These are phyloP conservation scores for Psilocybe cubensis DNA, from an alignment of 768 basidiomycete genomes.

Conservation along the genomic window DNA sequence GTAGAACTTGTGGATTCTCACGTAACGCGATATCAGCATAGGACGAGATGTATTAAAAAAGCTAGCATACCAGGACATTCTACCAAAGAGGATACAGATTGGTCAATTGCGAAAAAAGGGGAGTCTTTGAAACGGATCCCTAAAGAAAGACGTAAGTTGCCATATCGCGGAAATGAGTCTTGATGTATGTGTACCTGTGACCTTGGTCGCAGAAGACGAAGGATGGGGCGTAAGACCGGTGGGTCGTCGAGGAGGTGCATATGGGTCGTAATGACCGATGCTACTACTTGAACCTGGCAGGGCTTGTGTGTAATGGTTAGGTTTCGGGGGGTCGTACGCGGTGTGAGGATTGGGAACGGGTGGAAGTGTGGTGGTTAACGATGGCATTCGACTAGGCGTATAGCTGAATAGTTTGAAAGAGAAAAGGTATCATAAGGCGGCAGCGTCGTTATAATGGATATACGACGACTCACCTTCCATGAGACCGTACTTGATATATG, in stretches of 20 bases:
- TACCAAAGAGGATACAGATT: conserved; percentile 61
- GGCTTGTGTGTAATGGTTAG: conserved; percentile 27
- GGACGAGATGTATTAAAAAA: not conserved
- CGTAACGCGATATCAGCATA: conserved; percentile 7
- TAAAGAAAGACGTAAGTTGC: conserved; percentile 31
- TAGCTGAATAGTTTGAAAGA: conserved; percentile 18
- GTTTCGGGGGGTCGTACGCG: conserved; percentile 31
- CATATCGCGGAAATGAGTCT: conserved; percentile 9
- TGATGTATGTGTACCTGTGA: conserved; percentile 29
- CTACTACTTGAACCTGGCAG: conserved; percentile 34
- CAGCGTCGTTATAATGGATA: conserved; percentile 1
- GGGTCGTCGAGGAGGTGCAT: conserved; percentile 58
- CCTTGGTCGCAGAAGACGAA: conserved; percentile 32
- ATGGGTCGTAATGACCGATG: conserved; percentile 64
- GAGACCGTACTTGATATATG: conserved; percentile 64
- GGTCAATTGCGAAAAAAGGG: conserved; percentile 74
- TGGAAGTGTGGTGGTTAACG: conserved; percentile 18
- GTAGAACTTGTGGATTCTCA: conserved; percentile 78
- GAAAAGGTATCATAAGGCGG: not conserved
- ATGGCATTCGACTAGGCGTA: conserved; percentile 21
- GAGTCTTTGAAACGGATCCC: conserved; percentile 80
- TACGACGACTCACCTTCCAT: conserved; percentile 62
- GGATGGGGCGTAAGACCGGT: conserved; percentile 38
- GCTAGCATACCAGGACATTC: conserved; percentile 76
- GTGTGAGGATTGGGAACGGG: conserved; percentile 21